A percentile compares a stretch with the other conserved stretches of the same genome.
Evolutionary conservation across 768 basidiomycete genomes (phyloP).

Genomic region (Lactarius hengduanensis): DNA sequence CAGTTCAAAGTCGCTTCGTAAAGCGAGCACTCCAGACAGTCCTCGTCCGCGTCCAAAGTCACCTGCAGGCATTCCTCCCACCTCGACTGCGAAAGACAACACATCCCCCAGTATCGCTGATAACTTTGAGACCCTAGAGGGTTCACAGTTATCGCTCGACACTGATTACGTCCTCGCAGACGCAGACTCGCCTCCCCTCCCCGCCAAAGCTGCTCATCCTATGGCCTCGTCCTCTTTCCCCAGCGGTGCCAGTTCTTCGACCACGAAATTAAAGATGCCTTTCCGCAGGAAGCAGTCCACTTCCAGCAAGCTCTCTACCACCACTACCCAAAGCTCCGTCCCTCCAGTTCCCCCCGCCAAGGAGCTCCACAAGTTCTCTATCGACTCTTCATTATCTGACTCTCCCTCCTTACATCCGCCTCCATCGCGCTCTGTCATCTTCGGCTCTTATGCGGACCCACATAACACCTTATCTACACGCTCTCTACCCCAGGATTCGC

Average conservation of each 20-base stretch:
- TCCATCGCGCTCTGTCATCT: slow-evolving; percentile 62
- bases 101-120: slow-evolving; percentile 21
- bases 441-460: slow-evolving; percentile 56
- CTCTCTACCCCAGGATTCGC: slow-evolving; percentile 53
- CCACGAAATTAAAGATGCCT: slow-evolving; percentile 47
- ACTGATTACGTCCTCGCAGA: slow-evolving; percentile 28
- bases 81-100: slow-evolving; percentile 11
- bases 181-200: slow-evolving; percentile 19
- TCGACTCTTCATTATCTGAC: slow-evolving; percentile 47
- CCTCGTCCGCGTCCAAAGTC: neutral
- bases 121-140: slow-evolving; percentile 14
- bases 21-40: neutral
- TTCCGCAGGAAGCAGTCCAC: slow-evolving; percentile 40
- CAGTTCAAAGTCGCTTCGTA: neutral
- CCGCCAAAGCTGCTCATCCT: slow-evolving; percentile 3
- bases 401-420: slow-evolving; percentile 49
- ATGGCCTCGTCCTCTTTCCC: slow-evolving; percentile 22
- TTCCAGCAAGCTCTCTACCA: slow-evolving; percentile 29
- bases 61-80: neutral
- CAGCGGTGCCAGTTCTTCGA: slow-evolving; percentile 33
- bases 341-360: slow-evolving; percentile 28
- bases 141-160: slow-evolving; percentile 24
- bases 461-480: slow-evolving; percentile 55
- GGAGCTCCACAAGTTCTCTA: slow-evolving; percentile 28
- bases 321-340: slow-evolving; percentile 37